Conservation (phyloP, 176 grass and related monocot species). For the Alopecurus myosuroides region DNA sequence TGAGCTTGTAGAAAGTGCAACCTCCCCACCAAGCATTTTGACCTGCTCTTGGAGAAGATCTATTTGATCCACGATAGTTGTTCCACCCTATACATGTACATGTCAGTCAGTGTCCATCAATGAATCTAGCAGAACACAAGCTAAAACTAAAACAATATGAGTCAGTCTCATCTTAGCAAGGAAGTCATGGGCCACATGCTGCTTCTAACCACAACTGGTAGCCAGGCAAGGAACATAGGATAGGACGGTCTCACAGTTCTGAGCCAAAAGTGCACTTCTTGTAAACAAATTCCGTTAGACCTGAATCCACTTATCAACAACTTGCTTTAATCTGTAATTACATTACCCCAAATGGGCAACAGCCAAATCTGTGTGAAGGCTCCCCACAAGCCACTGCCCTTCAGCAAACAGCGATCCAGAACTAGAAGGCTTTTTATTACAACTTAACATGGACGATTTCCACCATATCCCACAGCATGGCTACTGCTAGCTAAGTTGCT, state of each 20-base stretch:
- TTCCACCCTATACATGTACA: slow-evolving; percentile 60
- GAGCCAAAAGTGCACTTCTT: not conserved
- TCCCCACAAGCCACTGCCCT: not conserved
- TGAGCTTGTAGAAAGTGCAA: slow-evolving; percentile 90
- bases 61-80: slow-evolving; percentile 96
- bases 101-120: not conserved
- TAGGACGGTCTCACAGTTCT: not conserved
- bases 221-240: not conserved
- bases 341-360: not conserved
- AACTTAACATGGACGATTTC: not conserved
- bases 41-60: slow-evolving; percentile 97
- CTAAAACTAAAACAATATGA: slow-evolving; percentile 8
- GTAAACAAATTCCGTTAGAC: not conserved
- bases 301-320: not conserved
- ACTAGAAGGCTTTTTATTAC: slow-evolving; percentile 5
- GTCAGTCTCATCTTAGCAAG: not conserved
- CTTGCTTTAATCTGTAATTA: slow-evolving; percentile 2
- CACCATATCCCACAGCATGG: not conserved
- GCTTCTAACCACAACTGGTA: not conserved
- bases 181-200: not conserved
- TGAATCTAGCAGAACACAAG: slow-evolving; percentile 1
- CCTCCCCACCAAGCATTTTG: slow-evolving; percentile 92
- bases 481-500: not conserved
- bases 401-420: not conserved
- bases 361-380: not conserved